Evolutionary conservation across 108 stramenopile genomes (phyloP).

Genomic region (Skeletonema potamos): DNA sequence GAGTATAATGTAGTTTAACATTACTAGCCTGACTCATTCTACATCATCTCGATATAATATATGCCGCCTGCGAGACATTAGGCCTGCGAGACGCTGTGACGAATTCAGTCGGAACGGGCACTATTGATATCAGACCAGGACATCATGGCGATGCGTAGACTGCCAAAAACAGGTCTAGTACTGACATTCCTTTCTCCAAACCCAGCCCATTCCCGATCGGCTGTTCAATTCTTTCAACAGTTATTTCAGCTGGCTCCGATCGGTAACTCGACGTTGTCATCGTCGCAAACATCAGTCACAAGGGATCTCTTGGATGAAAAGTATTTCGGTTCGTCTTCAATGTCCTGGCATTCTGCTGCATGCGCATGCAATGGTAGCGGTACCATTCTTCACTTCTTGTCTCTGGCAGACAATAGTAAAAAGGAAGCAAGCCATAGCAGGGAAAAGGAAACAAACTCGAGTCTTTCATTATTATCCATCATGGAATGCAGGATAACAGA

Average conservation of each 20-base stretch:
- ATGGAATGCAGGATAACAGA: not conserved
- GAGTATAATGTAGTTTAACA: too few species aligned
- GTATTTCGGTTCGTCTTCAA: conserved; percentile 31
- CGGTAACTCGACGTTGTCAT: not conserved
- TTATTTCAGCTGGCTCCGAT: conserved; percentile 16
- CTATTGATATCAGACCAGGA: too few species aligned
- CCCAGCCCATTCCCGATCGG: conserved; percentile 37
- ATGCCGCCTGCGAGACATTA: too few species aligned
- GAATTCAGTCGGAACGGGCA: too few species aligned
- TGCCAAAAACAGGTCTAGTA: too few species aligned
- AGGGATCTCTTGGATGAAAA: conserved; percentile 37
- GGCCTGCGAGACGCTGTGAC: too few species aligned
- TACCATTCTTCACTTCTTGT: conserved; percentile 61
- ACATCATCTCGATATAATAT: too few species aligned
- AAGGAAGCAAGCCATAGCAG: not conserved
- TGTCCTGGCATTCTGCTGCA: conserved; percentile 57
- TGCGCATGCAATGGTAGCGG: conserved; percentile 51
- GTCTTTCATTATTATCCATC: not conserved
- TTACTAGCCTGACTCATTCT: too few species aligned
- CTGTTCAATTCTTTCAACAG: conserved; percentile 41
- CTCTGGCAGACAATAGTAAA: conserved; percentile 1
- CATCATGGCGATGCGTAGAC: too few species aligned
- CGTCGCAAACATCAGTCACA: not conserved
- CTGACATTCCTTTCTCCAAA: conserved; percentile 63
- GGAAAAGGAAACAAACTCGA: not conserved